Evolutionary conservation across 345 rosid genomes (phyloP).

Genomic region (Bretschneidera sinensis): DNA sequence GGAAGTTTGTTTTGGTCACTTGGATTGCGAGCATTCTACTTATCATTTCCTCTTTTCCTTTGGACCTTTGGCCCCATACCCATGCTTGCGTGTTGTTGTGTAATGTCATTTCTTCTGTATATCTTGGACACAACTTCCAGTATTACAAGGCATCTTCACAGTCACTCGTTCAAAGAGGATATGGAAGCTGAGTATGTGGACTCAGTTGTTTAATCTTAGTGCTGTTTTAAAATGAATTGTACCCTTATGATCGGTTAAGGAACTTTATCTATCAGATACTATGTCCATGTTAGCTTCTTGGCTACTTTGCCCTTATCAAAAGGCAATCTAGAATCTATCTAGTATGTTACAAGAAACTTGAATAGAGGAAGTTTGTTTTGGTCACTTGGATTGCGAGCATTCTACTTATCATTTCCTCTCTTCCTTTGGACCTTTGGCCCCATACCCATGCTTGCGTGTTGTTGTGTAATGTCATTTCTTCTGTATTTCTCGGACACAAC

Average conservation of each 20-base stretch:
- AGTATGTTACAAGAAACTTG: constrained; percentile 71
- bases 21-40: constrained; percentile 77
- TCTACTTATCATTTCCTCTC: constrained; percentile 82
- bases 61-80: constrained; percentile 95
- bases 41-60: constrained; percentile 84
- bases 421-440: constrained; percentile 92
- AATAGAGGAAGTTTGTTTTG: constrained; percentile 89
- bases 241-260: no score
- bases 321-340: constrained; percentile 50
- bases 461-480: constrained; percentile 51
- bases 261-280: constrained; percentile 86
- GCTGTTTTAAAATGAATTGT: no score
- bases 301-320: constrained; percentile 56
- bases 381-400: constrained; percentile 88
- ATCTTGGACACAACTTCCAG: constrained; percentile 80
- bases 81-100: constrained; percentile 69
- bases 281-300: constrained; percentile 83
- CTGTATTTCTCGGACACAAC: constrained; percentile 90
- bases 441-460: constrained; percentile 79
- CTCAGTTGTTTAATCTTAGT: constrained; percentile 24
- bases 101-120: constrained; percentile 59
- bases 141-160: constrained; percentile 62
- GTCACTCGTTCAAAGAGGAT: constrained; percentile 38
- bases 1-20: constrained; percentile 93
- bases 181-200: constrained; percentile 35